Evolutionary conservation across 495 filamentous ascomycete genomes (phyloP), one percentile per base, ranked within the genome.

Genomic region (Geoglossum glabrum): DNA sequence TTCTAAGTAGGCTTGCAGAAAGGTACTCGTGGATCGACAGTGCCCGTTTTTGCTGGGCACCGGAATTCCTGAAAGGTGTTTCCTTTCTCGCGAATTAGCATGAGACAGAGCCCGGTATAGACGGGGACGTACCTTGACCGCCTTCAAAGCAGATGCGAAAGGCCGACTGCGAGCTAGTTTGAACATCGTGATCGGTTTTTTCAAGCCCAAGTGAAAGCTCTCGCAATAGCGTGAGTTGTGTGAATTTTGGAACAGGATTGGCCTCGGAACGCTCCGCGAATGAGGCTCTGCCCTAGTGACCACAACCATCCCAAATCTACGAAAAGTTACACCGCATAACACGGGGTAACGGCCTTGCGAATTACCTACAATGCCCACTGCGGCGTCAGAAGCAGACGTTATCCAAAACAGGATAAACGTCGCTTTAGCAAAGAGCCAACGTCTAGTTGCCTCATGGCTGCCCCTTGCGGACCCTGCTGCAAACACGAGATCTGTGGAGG

Each of bases 21-120:
- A 89, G 81, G 75, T 95, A 96, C 73, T 98, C 92, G 76, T 98
- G 92, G 63, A 97, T 94, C 61, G 87, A 90, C 63, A 98, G 80
- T 62, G 83, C 82, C 70, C 92, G 82, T 74, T 82, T 83, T 71
- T 95, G 90, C 67, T 83, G 80, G 64, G 73, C 64, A 61, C 72
- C 69, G 56, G 75, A 67, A 62, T 69, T 73, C 63, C 71, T 74
- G 47, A 76, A 60, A 57, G 76, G 72, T 8, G 73, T 26, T 5
- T 54, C 50, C 50, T 54, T 6, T 13, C 6, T n/a, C 50, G 15
- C n/a, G 17, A 23, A 17, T 56, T 15, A 56, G 54, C 5, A 40
- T n/a, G 5, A 11, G 3, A 25, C 54, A 2, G 3, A 23, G 31
- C 1, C 6, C 54, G 2, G 8, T n/a, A 11, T 25, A 8, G 8